Conservation (phyloP, 169 alveolate genomes). For the Besnoitia besnoiti region DNA sequence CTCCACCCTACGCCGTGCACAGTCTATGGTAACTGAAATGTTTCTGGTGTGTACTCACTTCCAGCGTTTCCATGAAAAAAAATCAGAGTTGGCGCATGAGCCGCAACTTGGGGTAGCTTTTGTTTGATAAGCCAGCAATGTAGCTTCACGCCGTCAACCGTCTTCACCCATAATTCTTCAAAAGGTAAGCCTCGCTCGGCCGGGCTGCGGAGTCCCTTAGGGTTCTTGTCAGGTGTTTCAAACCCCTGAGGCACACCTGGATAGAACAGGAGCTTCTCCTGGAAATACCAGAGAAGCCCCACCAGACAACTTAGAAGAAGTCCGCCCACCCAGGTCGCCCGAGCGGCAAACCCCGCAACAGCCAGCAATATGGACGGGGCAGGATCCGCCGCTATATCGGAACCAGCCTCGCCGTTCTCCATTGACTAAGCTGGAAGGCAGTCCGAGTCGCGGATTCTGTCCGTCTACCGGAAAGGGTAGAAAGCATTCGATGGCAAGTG, state of each 20-base stretch:
- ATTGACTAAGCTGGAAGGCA: background rate
- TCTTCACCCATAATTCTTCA: slow-evolving; percentile 55
- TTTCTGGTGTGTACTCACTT: slow-evolving; percentile 19
- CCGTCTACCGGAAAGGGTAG: background rate
- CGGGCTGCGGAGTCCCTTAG: slow-evolving; percentile 48
- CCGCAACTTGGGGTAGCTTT: slow-evolving; percentile 36
- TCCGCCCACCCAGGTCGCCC: slow-evolving; percentile 68
- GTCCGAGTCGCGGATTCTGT: no score
- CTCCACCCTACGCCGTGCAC: background rate
- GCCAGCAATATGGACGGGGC: background rate
- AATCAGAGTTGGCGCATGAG: slow-evolving; percentile 64
- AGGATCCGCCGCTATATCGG: background rate
- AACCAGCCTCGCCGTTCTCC: background rate
- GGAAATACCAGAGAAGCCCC: slow-evolving; percentile 60
- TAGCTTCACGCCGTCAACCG: slow-evolving; percentile 62
- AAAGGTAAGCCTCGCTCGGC: slow-evolving; percentile 58
- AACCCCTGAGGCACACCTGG: slow-evolving; percentile 57
- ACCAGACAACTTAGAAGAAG: slow-evolving; percentile 33
- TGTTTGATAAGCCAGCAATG: slow-evolving; percentile 56
- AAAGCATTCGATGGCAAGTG: no score
- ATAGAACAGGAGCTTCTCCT: slow-evolving; percentile 62
- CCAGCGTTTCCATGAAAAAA: slow-evolving; percentile 72
- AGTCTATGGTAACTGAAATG: background rate
- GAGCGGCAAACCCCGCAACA: slow-evolving; percentile 21
- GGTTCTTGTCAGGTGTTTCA: slow-evolving; percentile 41